These are phyloP conservation scores for Boletus barrowsii DNA, from an alignment of 768 basidiomycete genomes.

Conservation along the genomic window DNA sequence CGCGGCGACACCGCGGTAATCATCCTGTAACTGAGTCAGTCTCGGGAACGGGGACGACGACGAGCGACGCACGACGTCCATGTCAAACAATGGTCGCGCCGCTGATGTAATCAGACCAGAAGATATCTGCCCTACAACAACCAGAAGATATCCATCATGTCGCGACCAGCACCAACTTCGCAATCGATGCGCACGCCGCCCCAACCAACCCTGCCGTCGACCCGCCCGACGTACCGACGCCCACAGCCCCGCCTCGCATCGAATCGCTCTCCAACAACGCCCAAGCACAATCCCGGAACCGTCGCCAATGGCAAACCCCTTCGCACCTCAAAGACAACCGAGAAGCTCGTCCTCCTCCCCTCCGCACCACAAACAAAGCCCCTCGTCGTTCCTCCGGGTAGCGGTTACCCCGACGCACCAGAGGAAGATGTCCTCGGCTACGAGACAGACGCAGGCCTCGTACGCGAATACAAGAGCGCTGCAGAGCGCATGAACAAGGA, in stretches of 20 bases:
- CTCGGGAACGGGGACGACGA: neutral
- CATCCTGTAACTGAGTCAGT: conserved; percentile 15
- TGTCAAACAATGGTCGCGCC: conserved; percentile 13
- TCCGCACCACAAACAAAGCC: conserved; percentile 87
- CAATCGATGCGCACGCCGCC: conserved; percentile 13
- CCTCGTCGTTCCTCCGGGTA: conserved; percentile 31
- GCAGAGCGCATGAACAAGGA: conserved; percentile 88
- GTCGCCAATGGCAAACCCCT: conserved; percentile 47
- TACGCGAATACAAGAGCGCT: conserved; percentile 77
- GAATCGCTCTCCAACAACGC: conserved; percentile 8
- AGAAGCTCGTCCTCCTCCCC: conserved; percentile 87
- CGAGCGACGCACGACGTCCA: conserved; percentile 28
- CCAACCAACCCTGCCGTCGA: conserved; percentile 23
- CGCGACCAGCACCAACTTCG: neutral
- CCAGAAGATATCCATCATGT: no score
- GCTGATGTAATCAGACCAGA: conserved; percentile 6
- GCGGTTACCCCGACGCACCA: conserved; percentile 12
- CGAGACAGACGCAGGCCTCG: conserved; percentile 57
- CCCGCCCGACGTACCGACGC: conserved; percentile 23
- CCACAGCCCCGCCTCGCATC: conserved; percentile 23
- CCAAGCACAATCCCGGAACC: conserved; percentile 16
- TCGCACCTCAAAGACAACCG: conserved; percentile 86
- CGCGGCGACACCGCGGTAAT: neutral
- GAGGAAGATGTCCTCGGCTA: conserved; percentile 57
- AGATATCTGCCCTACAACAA: no score